Evolutionary conservation across 2,329 filamentous ascomycete species (phyloP), one percentile per base, ranked within the genome.

Genomic region (Clarireedia homoeocarpa): DNA sequence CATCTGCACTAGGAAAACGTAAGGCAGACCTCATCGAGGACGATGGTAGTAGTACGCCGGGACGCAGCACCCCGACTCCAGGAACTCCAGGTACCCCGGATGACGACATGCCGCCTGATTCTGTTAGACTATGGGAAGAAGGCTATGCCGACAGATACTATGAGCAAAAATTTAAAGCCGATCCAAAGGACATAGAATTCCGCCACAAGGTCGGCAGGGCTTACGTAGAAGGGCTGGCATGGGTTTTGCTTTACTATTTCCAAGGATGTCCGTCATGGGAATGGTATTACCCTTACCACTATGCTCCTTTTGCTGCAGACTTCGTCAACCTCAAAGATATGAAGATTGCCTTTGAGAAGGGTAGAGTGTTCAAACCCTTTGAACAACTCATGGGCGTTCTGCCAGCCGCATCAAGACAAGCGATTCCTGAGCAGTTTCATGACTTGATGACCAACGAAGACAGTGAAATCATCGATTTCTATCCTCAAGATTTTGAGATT

Each of bases 261-360:
- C 94, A 99, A 72, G 94, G 94, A 26, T 99, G 94, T 66, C 91
- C 94, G 23, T 96, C 91, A 0, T 99, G 95, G 94, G 95, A 92
- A 52, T 99, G 94, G 94, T 99, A 94, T 71, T 99, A 96, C 68
- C 94, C 94, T 0, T 95, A 97, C 68, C 94, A 99, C 70, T 99
- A 99, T 69, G 95, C 94, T 1, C 94, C 95, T 3, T 99, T 99
- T 69, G 94, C 94, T 2, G 88, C 91, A 52, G 94, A 99, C 71
- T 99, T 99, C 71, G 85, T 88, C 57, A 85, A 91, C 55, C 78
- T 99, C 47, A 82, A 79, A 52, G 84, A 90, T 63, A 84, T 96
- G 77, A 78, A 88, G 34, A 82, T 96, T 62, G 76, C 80, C 17
- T 99, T 99, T 64, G 81, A 89, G 57, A 89, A 91, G 71, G 92